Evolutionary conservation across 2,329 filamentous ascomycete species (phyloP).

Genomic region (Neofusicoccum cordaticola): DNA sequence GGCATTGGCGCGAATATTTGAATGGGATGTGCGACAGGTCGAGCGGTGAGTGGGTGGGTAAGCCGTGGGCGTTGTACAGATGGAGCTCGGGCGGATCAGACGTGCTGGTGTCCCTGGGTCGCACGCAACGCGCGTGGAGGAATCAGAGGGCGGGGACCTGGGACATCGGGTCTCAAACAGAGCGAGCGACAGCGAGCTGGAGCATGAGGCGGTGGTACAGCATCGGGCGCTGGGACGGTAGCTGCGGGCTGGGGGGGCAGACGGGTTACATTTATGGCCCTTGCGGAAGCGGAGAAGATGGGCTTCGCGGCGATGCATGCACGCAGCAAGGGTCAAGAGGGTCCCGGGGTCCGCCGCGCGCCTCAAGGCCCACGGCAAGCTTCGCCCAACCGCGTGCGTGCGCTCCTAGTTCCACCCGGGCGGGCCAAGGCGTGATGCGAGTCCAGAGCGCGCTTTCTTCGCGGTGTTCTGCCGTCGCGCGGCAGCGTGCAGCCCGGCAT

Average conservation of each 20-base stretch:
- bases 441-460: background rate
- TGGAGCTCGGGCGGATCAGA: background rate
- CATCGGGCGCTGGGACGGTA: background rate
- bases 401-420: constrained; percentile 3
- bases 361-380: background rate
- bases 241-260: background rate
- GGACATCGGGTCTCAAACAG: background rate
- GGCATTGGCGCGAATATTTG: constrained; percentile 10
- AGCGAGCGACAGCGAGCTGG: constrained; percentile 2
- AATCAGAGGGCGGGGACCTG: background rate
- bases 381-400: constrained; percentile 6
- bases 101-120: background rate
- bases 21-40: background rate
- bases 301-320: background rate
- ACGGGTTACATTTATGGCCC: constrained; percentile 13
- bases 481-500: constrained; percentile 10
- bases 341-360: background rate
- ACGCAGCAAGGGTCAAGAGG: constrained; percentile 4
- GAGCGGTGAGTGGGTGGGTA: constrained; percentile 4
- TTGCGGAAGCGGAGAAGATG: constrained; percentile 14
- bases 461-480: constrained; percentile 1
- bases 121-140: background rate
- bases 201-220: constrained; percentile 6
- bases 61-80: background rate
- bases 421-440: constrained; percentile 12